These are phyloP conservation scores for Amanita molliuscula DNA, from an alignment of 768 basidiomycete genomes.

Conservation along the genomic window DNA sequence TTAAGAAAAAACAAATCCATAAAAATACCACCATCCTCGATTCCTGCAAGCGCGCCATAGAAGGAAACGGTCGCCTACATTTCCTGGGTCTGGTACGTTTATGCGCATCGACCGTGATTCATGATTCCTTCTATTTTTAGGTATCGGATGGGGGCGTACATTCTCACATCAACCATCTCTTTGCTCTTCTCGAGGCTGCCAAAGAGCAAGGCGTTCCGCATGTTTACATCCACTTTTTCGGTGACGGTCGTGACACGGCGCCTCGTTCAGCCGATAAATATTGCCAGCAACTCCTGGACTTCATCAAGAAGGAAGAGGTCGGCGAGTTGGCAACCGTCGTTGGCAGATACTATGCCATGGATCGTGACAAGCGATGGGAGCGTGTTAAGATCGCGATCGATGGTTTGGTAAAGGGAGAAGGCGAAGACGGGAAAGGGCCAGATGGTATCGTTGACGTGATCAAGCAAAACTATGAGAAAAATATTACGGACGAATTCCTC, in stretches of 20 bases:
- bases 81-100: conserved; percentile 71
- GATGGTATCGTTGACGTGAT: conserved; percentile 57
- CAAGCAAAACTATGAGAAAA: conserved; percentile 69
- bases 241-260: conserved; percentile 91
- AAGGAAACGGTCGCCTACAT: conserved; percentile 76
- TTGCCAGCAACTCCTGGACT: conserved; percentile 65
- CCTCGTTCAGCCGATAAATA: conserved; percentile 76
- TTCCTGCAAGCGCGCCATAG: conserved; percentile 69
- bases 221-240: conserved; percentile 89
- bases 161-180: conserved; percentile 87
- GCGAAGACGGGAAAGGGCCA: conserved; percentile 35
- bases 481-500: conserved; percentile 91
- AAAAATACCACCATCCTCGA: conserved; percentile 65
- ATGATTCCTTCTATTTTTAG: conserved; percentile 23
- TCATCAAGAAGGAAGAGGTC: conserved; percentile 64
- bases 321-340: conserved; percentile 80
- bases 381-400: conserved; percentile 85
- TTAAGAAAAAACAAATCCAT: conserved; percentile 83
- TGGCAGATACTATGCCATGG: conserved; percentile 95
- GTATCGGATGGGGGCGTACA: conserved; percentile 96
- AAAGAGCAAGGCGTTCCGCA: conserved; percentile 79
- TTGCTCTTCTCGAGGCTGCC: conserved; percentile 83
- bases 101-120: background rate
- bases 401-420: conserved; percentile 67
- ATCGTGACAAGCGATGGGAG: conserved; percentile 96